Conservation (phyloP, 495 filamentous ascomycete species). For the Daldinia concentrica region DNA sequence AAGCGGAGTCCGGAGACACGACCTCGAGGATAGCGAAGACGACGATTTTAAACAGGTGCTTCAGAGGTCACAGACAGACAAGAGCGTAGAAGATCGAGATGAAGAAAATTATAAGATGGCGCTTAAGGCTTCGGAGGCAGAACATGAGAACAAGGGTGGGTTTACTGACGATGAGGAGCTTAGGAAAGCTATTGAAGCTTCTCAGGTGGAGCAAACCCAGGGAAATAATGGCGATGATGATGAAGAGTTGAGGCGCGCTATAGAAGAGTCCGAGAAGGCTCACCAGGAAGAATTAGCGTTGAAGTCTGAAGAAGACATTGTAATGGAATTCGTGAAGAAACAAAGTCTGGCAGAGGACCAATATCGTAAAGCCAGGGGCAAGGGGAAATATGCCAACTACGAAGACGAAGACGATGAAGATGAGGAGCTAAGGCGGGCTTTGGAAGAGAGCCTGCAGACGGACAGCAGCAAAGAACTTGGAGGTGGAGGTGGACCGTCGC, state of each 20-base stretch:
- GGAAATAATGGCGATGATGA: slow-evolving; percentile 50
- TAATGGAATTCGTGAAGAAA: slow-evolving; percentile 80
- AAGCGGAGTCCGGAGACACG: slow-evolving; percentile 42
- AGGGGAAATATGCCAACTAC: slow-evolving; percentile 24
- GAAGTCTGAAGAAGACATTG: slow-evolving; percentile 73
- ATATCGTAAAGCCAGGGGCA: slow-evolving; percentile 48
- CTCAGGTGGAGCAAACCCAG: slow-evolving; percentile 38
- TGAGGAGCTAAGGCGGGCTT: slow-evolving; percentile 56
- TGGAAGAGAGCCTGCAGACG: slow-evolving; percentile 59
- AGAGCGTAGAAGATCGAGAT: slow-evolving; percentile 14
- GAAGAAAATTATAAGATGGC: slow-evolving; percentile 46
- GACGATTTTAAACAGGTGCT: slow-evolving; percentile 46
- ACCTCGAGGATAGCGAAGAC: slow-evolving; percentile 55
- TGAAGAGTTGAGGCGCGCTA: slow-evolving; percentile 52
- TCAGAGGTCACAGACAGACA: slow-evolving; percentile 35
- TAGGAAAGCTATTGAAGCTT: slow-evolving; percentile 57
- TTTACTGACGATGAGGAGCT: slow-evolving; percentile 58
- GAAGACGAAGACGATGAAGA: slow-evolving; percentile 50
- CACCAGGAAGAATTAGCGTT: slow-evolving; percentile 52
- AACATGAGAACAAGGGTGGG: not conserved
- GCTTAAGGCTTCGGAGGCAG: slow-evolving; percentile 38
- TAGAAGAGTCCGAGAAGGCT: slow-evolving; percentile 59
- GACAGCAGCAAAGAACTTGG: slow-evolving; percentile 11
- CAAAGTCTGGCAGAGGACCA: slow-evolving; percentile 76
- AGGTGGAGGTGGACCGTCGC: slow-evolving; percentile 40